Evolutionary conservation across 2,329 filamentous ascomycete genomes (phyloP), one percentile per base, ranked within the genome.

Genomic region (Neurospora crassa): DNA sequence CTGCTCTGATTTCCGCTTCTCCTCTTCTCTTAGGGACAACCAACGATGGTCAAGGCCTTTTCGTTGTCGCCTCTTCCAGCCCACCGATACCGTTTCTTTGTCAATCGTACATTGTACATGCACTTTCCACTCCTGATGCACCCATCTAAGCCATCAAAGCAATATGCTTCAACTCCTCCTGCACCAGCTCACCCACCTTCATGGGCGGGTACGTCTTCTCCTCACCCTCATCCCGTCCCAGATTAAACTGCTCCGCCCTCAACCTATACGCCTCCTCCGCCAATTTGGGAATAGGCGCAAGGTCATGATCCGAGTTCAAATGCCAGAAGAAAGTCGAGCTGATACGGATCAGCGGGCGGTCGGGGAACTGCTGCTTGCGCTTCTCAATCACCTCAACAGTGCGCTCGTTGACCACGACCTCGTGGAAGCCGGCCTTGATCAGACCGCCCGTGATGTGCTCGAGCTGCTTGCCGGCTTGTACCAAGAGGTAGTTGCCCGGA

Each of bases 291-390:
- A 89, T 81, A 1, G 88, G 88, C 3, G 76, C 78, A 7, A 89
- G 79, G 71, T 89, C 86, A 71, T 84, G 84, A 75, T 89, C 87
- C 20, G 85, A 88, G 59, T 82, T 83, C 37, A 89, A 79, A 70
- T 89, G 87, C 84, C 86, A 89, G 80, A 89, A 89, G 71, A 89
- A 82, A 3, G 87, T 89, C 68, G 85, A 88, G 43, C 86, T 88
- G 77, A 89, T 89, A 68, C 87, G 82, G 18, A 89, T 77, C 2
- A 86, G 81, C 14, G 87, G 87, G 0, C 87, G 79, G 20, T 84
- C 83, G 0, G 86, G 84, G 12, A 79, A 75, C 59, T 83, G 79
- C 0, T 47, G 69, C 70, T 78, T 80, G 47, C 87, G 82, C 69
- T 77, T 77, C 73, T 81, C 81, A 3, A 89, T 82, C 2, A 83